Evolutionary conservation across 2,329 filamentous ascomycete species (phyloP), one percentile per base, ranked within the genome.

Genomic region (Venturia pyrina): DNA sequence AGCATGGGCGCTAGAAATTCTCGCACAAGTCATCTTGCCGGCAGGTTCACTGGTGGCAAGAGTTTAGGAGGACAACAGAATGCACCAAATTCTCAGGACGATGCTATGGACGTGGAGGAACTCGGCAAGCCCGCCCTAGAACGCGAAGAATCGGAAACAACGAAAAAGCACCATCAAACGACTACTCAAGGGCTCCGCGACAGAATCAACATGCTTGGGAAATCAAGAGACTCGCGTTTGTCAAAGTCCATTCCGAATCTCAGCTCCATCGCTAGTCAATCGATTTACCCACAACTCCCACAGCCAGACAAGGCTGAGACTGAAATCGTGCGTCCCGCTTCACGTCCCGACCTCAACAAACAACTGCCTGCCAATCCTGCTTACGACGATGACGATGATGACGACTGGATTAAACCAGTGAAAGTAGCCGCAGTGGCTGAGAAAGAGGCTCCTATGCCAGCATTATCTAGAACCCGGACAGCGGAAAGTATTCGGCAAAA

Each of bases 171-270:
- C 72, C 91, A 87, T 76, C 96, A 96, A 75, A 93, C 91, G 0
- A 96, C 95, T n/a, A 96, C 95, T 0, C 93, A 98, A 75, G 84
- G 90, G 56, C 81, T 99, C 19, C 92, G 96, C 69, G 93, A 98
- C 71, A 91, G 93, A 71, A 98, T 99, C 71, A 96, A 87, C 68
- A 85, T 87, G 81, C 81, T 89, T 48, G 84, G 83, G 44, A 81
- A 87, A 76, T 78, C 83, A 67, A 74, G 78, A 72, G 74, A 81
- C 72, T 34, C 59, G 24, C 60, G 74, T 73, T 64, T 72, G 70
- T 61, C 73, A 11, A 76, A 74, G 67, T 71, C 79, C 15, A 67
- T 66, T 11, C 53, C 56, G 37, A 40, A 40, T 2, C 40, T 64
- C 19, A 46, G 63, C 59, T 48, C 66, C 32, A 37, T 56, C 4